phyloP scores from a whole-genome alignment of 2,329 filamentous ascomycete genomes.

The Beauveria caledonica region DNA sequence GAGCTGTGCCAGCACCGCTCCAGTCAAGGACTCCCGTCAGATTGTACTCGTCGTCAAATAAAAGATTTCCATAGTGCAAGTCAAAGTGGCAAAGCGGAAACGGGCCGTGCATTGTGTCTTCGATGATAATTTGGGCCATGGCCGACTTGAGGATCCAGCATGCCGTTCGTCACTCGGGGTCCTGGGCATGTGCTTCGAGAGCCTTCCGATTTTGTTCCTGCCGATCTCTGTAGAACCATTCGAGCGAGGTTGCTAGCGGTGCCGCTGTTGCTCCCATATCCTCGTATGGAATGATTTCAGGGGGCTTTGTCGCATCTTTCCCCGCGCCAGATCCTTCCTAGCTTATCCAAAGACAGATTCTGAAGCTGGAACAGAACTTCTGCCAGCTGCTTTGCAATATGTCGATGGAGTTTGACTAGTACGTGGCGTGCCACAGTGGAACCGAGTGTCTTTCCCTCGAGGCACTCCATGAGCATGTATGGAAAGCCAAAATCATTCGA shows the following conservation, averaged over 20 bases:
- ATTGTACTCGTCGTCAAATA: constrained; percentile 34
- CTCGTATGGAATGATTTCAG: background rate
- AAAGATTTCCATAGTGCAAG: constrained; percentile 30
- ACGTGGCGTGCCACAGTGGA: background rate
- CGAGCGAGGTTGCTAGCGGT: background rate
- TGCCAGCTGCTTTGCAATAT: background rate
- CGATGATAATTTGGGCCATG: constrained; percentile 21
- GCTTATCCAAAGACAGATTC: constrained; percentile 7
- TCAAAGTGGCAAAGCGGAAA: constrained; percentile 27
- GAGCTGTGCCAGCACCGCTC: constrained; percentile 25
- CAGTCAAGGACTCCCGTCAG: constrained; percentile 29
- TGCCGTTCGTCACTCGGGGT: constrained; percentile 21
- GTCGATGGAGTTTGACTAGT: background rate
- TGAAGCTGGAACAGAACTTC: constrained; percentile 12
- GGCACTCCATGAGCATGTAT: constrained; percentile 11
- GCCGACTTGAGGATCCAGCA: constrained; percentile 25
- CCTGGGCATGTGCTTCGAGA: background rate
- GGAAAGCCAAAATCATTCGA: constrained; percentile 11
- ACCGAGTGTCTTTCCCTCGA: background rate
- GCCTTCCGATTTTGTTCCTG: background rate
- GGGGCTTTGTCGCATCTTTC: background rate
- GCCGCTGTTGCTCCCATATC: background rate
- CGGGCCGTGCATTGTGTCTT: constrained; percentile 23
- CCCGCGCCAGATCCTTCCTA: constrained; percentile 12
- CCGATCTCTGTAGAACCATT: background rate